phyloP scores from a whole-genome alignment of 1,284 basidiomycete species.

The Ustilago tritici region DNA sequence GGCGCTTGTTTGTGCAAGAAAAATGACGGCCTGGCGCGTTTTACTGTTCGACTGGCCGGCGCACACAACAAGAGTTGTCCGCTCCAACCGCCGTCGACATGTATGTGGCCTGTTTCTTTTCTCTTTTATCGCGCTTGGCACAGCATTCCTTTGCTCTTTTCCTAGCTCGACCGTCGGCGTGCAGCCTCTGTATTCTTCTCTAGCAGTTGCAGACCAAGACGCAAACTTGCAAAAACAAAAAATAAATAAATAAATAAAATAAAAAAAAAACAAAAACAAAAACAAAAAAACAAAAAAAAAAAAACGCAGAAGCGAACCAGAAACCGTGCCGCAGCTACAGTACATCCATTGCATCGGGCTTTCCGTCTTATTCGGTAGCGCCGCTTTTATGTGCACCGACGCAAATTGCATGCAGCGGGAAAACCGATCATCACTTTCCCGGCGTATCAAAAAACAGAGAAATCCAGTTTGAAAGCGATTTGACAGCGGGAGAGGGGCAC shows the following conservation, averaged over 20 bases:
- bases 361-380: background rate
- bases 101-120: background rate
- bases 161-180: conserved; percentile 1
- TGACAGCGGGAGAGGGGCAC: no score
- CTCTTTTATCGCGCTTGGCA: background rate
- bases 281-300: no score
- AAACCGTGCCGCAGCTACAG: no score
- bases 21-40: conserved; percentile 12
- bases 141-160: background rate
- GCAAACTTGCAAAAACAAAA: background rate
- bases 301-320: no score
- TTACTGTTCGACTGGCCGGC: background rate
- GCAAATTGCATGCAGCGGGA: background rate
- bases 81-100: conserved; percentile 2
- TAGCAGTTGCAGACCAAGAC: background rate
- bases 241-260: no score
- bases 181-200: background rate
- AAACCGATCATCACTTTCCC: background rate
- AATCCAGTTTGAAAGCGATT: no score
- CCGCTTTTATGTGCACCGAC: conserved; percentile 1
- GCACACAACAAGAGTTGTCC: background rate
- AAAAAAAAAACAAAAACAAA: no score
- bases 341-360: no score
- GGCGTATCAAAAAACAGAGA: no score
- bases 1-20: background rate